A percentile compares a stretch with the other conserved stretches of the same genome.
These are phyloP conservation scores for Citeromyces siamensis DNA, from an alignment of 1,139 yeast species.

Conservation along the genomic window DNA sequence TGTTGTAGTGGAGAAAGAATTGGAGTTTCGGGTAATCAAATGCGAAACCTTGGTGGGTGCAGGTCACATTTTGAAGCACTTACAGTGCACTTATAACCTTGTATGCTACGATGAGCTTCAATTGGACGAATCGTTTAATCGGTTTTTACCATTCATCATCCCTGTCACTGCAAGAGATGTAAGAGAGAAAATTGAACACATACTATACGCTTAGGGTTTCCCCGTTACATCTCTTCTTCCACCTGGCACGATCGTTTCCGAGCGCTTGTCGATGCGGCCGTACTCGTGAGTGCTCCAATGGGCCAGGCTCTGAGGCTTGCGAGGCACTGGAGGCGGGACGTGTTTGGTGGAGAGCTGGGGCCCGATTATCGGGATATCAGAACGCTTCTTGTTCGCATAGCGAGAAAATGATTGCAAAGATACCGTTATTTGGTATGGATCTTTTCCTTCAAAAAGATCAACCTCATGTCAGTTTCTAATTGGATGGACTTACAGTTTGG, in stretches of 20 bases:
- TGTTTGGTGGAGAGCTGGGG: slow-evolving; percentile 25
- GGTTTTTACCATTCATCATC: background rate
- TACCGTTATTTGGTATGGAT: slow-evolving; percentile 68
- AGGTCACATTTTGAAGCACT: slow-evolving; percentile 29
- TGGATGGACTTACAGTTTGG: slow-evolving; percentile 31
- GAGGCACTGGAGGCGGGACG: slow-evolving; percentile 26
- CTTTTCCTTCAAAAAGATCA: slow-evolving; percentile 62
- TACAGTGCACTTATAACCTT: slow-evolving; percentile 20
- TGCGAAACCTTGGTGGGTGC: slow-evolving; percentile 25
- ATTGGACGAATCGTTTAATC: slow-evolving; percentile 4
- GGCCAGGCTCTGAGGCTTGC: slow-evolving; percentile 21
- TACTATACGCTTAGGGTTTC: slow-evolving; percentile 7
- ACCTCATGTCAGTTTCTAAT: slow-evolving; percentile 16
- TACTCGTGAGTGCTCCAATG: slow-evolving; percentile 48
- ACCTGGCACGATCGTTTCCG: slow-evolving; percentile 39
- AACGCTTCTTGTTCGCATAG: slow-evolving; percentile 34
- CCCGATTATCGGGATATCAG: slow-evolving; percentile 34
- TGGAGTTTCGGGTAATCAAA: slow-evolving; percentile 20
- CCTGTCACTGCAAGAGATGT: background rate
- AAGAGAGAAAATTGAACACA: background rate
- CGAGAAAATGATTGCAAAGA: slow-evolving; percentile 67
- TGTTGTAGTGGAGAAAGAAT: slow-evolving; percentile 11
- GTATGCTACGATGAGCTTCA: slow-evolving; percentile 19
- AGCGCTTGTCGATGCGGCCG: slow-evolving; percentile 39
- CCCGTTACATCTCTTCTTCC: slow-evolving; percentile 28